Evolutionary conservation across 1,139 yeast species (phyloP).

Genomic region (Pichia sp.): DNA sequence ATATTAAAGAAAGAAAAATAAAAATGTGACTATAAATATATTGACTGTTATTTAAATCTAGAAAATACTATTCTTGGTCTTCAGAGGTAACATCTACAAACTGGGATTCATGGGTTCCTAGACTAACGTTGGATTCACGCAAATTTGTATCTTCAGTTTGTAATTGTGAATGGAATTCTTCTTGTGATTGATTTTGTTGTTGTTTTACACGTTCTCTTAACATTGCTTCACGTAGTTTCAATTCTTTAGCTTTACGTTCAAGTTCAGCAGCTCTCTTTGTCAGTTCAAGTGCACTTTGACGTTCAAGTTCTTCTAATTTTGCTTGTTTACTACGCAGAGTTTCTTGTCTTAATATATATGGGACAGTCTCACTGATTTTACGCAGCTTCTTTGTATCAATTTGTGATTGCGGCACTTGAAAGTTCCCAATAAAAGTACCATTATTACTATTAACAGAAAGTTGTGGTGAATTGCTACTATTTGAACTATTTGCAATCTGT

Average conservation of each 20-base stretch:
- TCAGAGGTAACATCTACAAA: neutral
- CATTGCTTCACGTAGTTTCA: slow-evolving; percentile 58
- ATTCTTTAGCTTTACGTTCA: slow-evolving; percentile 68
- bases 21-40: too few relatives aligned
- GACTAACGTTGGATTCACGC: neutral
- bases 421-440: too few relatives aligned
- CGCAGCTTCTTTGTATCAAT: slow-evolving; percentile 60
- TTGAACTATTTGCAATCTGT: slow-evolving; percentile 17
- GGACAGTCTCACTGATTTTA: slow-evolving; percentile 75
- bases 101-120: neutral
- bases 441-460: slow-evolving; percentile 11
- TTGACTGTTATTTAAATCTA: too few relatives aligned
- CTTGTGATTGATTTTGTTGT: neutral
- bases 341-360: slow-evolving; percentile 73
- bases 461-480: slow-evolving; percentile 33
- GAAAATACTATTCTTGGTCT: too few relatives aligned
- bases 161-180: neutral
- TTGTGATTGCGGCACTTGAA: slow-evolving; percentile 29
- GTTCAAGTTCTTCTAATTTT: slow-evolving; percentile 70
- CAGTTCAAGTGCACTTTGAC: slow-evolving; percentile 67
- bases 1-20: too few relatives aligned
- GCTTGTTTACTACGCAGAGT: slow-evolving; percentile 68
- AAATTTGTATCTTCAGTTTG: neutral
- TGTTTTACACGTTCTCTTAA: slow-evolving; percentile 36
- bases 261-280: slow-evolving; percentile 68